Evolutionary conservation across 139 green algal genomes (phyloP), one percentile per base, ranked within the genome.

Genomic region (Nannochloris sp.): DNA sequence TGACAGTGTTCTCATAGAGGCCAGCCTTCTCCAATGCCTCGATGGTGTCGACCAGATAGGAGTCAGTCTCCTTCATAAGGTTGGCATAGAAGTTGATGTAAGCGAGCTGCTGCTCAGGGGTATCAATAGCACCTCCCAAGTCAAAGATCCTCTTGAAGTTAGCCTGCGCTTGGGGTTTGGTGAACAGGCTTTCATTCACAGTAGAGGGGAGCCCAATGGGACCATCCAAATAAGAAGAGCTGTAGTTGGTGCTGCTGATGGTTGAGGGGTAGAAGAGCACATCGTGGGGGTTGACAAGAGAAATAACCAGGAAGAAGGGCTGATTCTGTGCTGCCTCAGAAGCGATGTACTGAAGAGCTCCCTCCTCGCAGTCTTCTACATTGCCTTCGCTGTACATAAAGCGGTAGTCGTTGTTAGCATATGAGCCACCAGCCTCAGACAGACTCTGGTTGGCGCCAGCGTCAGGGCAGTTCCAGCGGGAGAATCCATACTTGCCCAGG

Each of bases 1-100:
- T 39, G 23, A 67, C 19, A n/a, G 60, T 67, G 34, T 67, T 35
- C 33, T 67, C 39, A 4, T 33, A 60, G 19, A 67, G 60, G 3
- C 60, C 60, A 12, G 24, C 3, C n/a, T n/a, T n/a, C n/a, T n/a
- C n/a, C 59, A 66, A 45, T 8, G 59, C 36, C 36, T 57, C 34
- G 29, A 67, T 46, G 4, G n/a, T 9, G n/a, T 31, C 4, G 30
- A 39, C 39, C 35, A 58, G 60, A 48, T 45, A 67, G 5, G 8
- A 8, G 25, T 67, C 37, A 23, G 23, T 55, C 23, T 58, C 19
- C 24, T 67, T 67, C 33, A 67, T 54, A 29, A 67, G 60, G 60
- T 67, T 67, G 36, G 60, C 60, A 34, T 67, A 66, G 8, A 67
- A 57, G 60, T 67, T 67, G 60, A 53, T 14, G 47, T 71, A 71